A percentile compares a stretch with the other conserved stretches of the same genome.
Conservation (phyloP, 2,329 filamentous ascomycete species). For the Fusarium penzigii region DNA sequence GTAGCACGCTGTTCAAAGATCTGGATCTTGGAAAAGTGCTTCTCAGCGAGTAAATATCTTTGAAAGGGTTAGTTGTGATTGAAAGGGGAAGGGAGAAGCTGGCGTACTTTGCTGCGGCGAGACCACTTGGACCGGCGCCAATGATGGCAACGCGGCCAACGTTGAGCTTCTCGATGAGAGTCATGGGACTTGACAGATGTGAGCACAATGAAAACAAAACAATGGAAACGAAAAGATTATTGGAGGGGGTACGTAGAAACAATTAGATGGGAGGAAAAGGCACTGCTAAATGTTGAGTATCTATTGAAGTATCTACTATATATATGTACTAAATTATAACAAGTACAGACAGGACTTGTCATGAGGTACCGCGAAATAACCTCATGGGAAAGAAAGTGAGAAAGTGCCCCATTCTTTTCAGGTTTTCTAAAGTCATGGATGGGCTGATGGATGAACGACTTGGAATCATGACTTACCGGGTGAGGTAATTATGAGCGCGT, state of each 20-base stretch:
- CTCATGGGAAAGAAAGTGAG: constrained; percentile 13
- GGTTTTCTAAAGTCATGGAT: too few relatives aligned
- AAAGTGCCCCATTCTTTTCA: too few relatives aligned
- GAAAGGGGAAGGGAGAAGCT: not conserved
- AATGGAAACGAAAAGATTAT: too few relatives aligned
- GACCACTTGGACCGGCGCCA: constrained; percentile 70
- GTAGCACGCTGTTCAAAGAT: constrained; percentile 69
- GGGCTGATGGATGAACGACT: too few relatives aligned
- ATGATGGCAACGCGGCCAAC: constrained; percentile 64
- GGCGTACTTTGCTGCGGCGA: constrained; percentile 55
- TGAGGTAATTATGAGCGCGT: constrained; percentile 24
- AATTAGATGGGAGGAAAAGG: too few relatives aligned
- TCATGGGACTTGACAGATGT: constrained; percentile 13
- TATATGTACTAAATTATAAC: too few relatives aligned
- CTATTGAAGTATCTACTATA: too few relatives aligned
- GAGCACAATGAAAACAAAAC: too few relatives aligned
- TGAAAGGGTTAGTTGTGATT: too few relatives aligned
- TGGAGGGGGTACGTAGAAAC: too few relatives aligned
- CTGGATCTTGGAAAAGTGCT: constrained; percentile 61
- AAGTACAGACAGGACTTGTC: too few relatives aligned
- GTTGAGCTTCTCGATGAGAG: constrained; percentile 25
- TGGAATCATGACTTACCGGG: constrained; percentile 5
- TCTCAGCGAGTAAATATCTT: constrained; percentile 69
- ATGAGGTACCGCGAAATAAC: constrained; percentile 27
- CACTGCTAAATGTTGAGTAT: too few relatives aligned